Evolutionary conservation across 345 rosid species (phyloP).

Genomic region (Eutrema yunnanense): DNA sequence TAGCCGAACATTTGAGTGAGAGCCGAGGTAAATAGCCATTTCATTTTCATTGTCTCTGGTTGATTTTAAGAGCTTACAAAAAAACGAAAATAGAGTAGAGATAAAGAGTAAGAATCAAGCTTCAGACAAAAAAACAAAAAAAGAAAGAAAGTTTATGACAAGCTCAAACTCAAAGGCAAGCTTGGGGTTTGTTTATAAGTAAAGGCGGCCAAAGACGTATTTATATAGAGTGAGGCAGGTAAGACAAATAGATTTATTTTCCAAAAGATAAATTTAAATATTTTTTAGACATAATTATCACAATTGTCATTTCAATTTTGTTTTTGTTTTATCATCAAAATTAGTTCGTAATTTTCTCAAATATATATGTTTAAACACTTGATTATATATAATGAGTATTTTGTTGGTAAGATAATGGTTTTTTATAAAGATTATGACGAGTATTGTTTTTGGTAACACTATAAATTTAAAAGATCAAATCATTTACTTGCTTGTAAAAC

Average conservation of each 20-base stretch:
- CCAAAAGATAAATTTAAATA: neutral
- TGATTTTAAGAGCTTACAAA: neutral
- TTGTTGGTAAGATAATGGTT: neutral
- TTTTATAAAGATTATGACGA: neutral
- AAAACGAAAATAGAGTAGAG: neutral
- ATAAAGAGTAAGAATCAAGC: neutral
- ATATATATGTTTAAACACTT: no score
- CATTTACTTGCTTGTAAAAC: neutral
- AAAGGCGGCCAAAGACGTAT: slow-evolving; percentile 3
- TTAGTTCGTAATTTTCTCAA: neutral
- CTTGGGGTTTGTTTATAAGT: neutral
- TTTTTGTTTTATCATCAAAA: neutral
- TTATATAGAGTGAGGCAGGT: slow-evolving; percentile 14
- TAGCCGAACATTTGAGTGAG: slow-evolving; percentile 33
- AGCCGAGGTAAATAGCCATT: slow-evolving; percentile 28
- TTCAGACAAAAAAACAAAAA: neutral
- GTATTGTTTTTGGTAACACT: neutral
- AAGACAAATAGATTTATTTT: neutral
- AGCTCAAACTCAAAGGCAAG: slow-evolving; percentile 8
- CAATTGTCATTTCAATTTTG: neutral
- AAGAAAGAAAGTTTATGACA: neutral
- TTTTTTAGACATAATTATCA: neutral
- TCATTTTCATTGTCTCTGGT: slow-evolving; percentile 28
- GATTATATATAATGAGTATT: no score
- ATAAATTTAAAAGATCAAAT: neutral